A percentile compares a stretch with the other conserved stretches of the same genome.
Conservation (phyloP, 306 rosid genomes). For the Trifolium fragiferum region DNA sequence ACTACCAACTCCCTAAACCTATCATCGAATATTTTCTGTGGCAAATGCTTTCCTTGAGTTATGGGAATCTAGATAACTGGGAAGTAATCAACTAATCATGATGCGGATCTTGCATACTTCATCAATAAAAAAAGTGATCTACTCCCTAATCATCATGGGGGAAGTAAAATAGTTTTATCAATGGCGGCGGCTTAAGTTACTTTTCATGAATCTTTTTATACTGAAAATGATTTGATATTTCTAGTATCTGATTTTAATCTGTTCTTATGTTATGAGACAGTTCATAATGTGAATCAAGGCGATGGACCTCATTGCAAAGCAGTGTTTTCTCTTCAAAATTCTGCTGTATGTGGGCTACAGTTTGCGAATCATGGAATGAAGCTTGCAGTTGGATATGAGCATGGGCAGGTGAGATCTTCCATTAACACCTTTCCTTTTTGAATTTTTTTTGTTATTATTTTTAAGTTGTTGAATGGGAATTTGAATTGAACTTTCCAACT, state of each 20-base stretch:
- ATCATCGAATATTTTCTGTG: not conserved
- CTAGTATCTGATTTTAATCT: conserved; percentile 30
- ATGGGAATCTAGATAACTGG: conserved; percentile 1
- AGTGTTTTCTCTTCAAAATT: conserved; percentile 66
- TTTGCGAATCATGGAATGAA: conserved; percentile 65
- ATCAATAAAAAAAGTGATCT: conserved; percentile 30
- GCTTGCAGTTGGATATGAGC: conserved; percentile 75
- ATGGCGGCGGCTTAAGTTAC: conserved; percentile 28
- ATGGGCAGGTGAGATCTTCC: conserved; percentile 72
- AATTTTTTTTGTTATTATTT: no score
- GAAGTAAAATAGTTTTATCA: conserved; percentile 31
- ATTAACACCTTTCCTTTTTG: conserved; percentile 19
- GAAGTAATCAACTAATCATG: not conserved
- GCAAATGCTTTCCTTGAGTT: not conserved
- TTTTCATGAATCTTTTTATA: conserved; percentile 16
- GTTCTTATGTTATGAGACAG: conserved; percentile 58
- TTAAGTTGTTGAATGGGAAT: conserved; percentile 33
- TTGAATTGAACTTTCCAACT: conserved; percentile 41
- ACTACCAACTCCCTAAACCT: not conserved
- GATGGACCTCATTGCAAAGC: conserved; percentile 66
- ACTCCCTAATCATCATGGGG: conserved; percentile 18
- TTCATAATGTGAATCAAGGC: conserved; percentile 53
- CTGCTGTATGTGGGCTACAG: conserved; percentile 61
- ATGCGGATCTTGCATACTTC: conserved; percentile 11
- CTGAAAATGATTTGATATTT: conserved; percentile 29